A percentile compares a stretch with the other conserved stretches of the same genome.
phyloP scores from a whole-genome alignment of 1,139 yeast species.

The Pichia sp. region DNA sequence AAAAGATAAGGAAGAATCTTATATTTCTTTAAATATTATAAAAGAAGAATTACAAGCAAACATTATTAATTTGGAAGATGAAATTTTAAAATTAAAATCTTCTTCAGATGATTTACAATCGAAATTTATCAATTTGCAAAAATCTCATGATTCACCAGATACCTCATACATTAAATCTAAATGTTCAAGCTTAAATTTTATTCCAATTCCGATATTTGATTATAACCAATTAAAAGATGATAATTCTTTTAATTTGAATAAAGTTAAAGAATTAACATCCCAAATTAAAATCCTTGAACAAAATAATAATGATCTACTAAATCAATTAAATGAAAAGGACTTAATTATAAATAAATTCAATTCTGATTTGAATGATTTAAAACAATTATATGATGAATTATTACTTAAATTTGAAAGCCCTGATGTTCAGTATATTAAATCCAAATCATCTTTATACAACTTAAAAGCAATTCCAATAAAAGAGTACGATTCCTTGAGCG shows the following conservation, averaged over 20 bases:
- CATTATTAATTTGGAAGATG: slow-evolving; percentile 22
- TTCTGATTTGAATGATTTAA: slow-evolving; percentile 3
- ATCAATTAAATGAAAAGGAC: background rate
- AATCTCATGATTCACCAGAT: slow-evolving; percentile 25
- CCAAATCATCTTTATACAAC: slow-evolving; percentile 27
- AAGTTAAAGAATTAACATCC: background rate
- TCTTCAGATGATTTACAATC: slow-evolving; percentile 5
- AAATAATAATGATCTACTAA: background rate
- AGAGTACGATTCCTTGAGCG: slow-evolving; percentile 20
- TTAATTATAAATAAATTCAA: background rate
- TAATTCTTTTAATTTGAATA: background rate
- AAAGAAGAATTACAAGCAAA: slow-evolving; percentile 6
- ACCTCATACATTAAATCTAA: slow-evolving; percentile 29
- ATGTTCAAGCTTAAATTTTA: background rate
- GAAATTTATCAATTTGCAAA: slow-evolving; percentile 2
- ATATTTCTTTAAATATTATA: background rate
- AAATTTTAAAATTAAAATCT: slow-evolving; percentile 16
- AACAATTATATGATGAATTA: background rate
- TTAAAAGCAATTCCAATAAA: slow-evolving; percentile 28
- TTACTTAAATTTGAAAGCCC: slow-evolving; percentile 13
- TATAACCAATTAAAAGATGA: slow-evolving; percentile 1
- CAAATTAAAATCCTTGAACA: background rate
- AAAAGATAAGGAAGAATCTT: slow-evolving; percentile 1
- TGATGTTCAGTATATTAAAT: slow-evolving; percentile 21
- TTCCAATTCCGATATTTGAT: slow-evolving; percentile 4